phyloP scores from a whole-genome alignment of 169 alveolate species.

The Eimeria zaria region DNA sequence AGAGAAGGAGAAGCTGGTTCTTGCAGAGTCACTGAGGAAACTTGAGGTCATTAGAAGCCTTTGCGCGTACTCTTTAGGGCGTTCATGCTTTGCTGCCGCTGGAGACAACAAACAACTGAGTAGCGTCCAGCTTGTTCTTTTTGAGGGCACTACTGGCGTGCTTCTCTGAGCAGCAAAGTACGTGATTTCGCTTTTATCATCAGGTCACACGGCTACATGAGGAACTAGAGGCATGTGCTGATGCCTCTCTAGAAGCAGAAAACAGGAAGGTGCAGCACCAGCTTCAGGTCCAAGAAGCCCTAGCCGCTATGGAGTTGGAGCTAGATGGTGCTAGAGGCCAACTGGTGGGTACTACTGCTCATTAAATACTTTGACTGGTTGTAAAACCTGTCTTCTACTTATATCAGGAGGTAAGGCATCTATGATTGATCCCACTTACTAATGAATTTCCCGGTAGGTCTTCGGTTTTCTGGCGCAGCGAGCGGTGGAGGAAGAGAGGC shows the following conservation, averaged over 20 bases:
- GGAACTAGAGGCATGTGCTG: slow-evolving; percentile 93
- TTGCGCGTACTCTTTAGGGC: not conserved
- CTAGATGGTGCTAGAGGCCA: slow-evolving; percentile 94
- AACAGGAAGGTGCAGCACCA: slow-evolving; percentile 94
- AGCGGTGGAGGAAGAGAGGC: slow-evolving; percentile 96
- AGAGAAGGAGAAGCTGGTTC: slow-evolving; percentile 95
- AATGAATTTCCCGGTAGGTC: not conserved
- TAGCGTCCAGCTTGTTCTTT: not conserved
- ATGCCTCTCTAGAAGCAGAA: slow-evolving; percentile 92
- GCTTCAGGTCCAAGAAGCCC: slow-evolving; percentile 94
- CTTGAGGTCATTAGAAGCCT: slow-evolving; percentile 86
- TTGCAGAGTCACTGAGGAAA: slow-evolving; percentile 95
- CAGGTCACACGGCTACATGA: slow-evolving; percentile 94
- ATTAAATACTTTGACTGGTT: not conserved
- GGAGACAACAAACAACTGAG: not conserved
- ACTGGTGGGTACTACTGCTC: slow-evolving; percentile 50
- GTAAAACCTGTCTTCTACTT: not conserved
- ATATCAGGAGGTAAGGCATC: not conserved
- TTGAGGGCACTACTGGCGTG: not conserved
- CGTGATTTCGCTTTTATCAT: not conserved
- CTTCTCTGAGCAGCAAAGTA: not conserved
- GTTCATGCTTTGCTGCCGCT: not conserved
- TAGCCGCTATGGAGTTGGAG: slow-evolving; percentile 94
- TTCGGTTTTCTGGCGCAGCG: slow-evolving; percentile 77
- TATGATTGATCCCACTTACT: not conserved